Evolutionary conservation across 2,329 filamentous ascomycete genomes (phyloP).

Genomic region (Epichloe uncinata): DNA sequence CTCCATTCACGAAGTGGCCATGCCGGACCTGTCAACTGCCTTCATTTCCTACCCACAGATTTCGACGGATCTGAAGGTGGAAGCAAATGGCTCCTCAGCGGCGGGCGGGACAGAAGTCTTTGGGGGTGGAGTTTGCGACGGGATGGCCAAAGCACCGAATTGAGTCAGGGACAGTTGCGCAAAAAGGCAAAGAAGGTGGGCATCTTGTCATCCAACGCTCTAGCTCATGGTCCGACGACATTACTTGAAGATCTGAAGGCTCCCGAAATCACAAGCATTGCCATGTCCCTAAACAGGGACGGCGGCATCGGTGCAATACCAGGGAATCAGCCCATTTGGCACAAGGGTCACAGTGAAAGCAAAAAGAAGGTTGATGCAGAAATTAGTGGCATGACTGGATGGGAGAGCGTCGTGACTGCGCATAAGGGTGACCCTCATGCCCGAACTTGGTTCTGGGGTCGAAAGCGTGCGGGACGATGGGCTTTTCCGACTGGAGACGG

Average conservation of each 20-base stretch:
- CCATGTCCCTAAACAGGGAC: constrained; percentile 84
- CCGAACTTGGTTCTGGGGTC: constrained; percentile 96
- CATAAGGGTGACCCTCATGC: constrained; percentile 76
- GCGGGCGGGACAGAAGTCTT: constrained; percentile 76
- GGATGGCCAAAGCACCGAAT: constrained; percentile 84
- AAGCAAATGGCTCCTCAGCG: constrained; percentile 90
- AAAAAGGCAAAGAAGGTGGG: constrained; percentile 86
- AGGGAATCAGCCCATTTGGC: constrained; percentile 70
- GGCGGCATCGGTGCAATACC: constrained; percentile 81
- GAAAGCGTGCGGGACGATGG: constrained; percentile 87
- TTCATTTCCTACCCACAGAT: constrained; percentile 75
- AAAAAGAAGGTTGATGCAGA: constrained; percentile 51
- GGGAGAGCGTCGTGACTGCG: constrained; percentile 93
- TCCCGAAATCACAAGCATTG: constrained; percentile 82
- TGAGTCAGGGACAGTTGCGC: constrained; percentile 80
- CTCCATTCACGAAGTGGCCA: constrained; percentile 82
- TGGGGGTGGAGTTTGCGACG: constrained; percentile 95
- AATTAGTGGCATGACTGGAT: constrained; percentile 68
- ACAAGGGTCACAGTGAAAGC: constrained; percentile 54
- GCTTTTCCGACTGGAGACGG: constrained; percentile 76
- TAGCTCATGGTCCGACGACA: constrained; percentile 47
- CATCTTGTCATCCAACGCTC: constrained; percentile 44
- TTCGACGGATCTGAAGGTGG: constrained; percentile 79
- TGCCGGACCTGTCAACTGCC: constrained; percentile 67
- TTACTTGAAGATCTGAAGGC: constrained; percentile 70